A percentile compares a stretch with the other conserved stretches of the same genome.
Conservation (phyloP, 1,284 basidiomycete genomes). For the Sanghuangporus sanghuang region DNA sequence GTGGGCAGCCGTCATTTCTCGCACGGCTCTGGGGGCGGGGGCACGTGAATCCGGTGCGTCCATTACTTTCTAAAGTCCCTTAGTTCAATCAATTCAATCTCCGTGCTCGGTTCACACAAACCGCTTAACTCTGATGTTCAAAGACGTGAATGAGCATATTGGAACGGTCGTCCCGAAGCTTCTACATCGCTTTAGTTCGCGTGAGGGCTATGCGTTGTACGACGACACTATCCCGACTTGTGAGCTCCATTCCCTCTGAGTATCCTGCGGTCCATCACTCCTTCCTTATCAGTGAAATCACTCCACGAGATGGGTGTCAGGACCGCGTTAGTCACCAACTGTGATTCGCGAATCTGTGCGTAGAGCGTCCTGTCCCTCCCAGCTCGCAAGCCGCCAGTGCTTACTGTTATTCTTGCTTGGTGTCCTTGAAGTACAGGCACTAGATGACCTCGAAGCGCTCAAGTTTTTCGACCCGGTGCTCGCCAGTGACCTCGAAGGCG, state of each 20-base stretch:
- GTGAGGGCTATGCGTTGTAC: conserved; percentile 63
- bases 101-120: background rate
- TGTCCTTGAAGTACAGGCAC: conserved; percentile 33
- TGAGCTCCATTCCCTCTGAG: conserved; percentile 31
- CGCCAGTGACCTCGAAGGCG: conserved; percentile 57
- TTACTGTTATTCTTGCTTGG: background rate
- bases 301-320: conserved; percentile 41
- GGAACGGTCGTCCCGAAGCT: conserved; percentile 48
- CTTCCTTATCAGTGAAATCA: conserved; percentile 34
- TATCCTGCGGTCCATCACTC: background rate
- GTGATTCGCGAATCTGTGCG: conserved; percentile 23
- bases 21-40: conserved; percentile 69
- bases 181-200: conserved; percentile 60
- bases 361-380: background rate
- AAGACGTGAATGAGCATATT: conserved; percentile 50
- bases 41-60: conserved; percentile 47
- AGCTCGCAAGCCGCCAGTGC: background rate
- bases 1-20: conserved; percentile 69
- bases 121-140: background rate
- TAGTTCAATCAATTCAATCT: background rate
- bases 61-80: background rate
- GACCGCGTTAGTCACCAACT: conserved; percentile 45
- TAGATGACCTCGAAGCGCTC: conserved; percentile 54
- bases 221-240: conserved; percentile 57
- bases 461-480: conserved; percentile 46